Evolutionary conservation across 2,329 filamentous ascomycete species (phyloP), one percentile per base, ranked within the genome.

Genomic region (Neopestalotiopsis rosae): DNA sequence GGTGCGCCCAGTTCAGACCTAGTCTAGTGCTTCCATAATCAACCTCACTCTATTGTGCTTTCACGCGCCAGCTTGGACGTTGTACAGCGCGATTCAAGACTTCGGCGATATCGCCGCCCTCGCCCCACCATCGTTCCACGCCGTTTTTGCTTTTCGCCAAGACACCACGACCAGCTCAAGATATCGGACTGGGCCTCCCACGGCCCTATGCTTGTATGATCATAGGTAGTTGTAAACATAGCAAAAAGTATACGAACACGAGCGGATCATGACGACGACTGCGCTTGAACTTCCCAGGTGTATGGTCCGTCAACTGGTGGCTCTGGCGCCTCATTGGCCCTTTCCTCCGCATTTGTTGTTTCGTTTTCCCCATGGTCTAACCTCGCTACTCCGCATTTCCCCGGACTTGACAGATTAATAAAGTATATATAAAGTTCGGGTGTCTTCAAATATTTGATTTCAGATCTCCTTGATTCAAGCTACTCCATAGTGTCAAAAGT

Each of bases 351-450:
- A 52, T 52, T n/a, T 52, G 45, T 52, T 9, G n/a, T 52, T 52
- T 20, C 45, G 24, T 20, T 20, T 52, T 52, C 45, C 45, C 45
- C 45, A 20, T 52, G 45, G 17, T 52, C 45, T 17, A 52, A 52
- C 45, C 45, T 52, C 45, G 45, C 45, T 52, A 52, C 45, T 52
- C 45, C 45, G 45, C 45, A 52, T 52, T 52, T 52, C 45, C 45
- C 45, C 45, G 45, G 45, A 52, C 17, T 28, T 52, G 17, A 20
- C 3, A 20, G 17, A 17, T n/a, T 20, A 14, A n/a, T 52, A 17
- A 17, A 13, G 9, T 20, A 5, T 52, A 52, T 52, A 52, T 52
- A 52, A 52, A 20, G 5, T 20, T n/a, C 9, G 6, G 4, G 17
- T 6, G 17, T 52, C n/a, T 52, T 52, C 45, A 52, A 20, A 52